Evolutionary conservation across 2,329 filamentous ascomycete species (phyloP).

Genomic region (Parascedosporium putredinis): DNA sequence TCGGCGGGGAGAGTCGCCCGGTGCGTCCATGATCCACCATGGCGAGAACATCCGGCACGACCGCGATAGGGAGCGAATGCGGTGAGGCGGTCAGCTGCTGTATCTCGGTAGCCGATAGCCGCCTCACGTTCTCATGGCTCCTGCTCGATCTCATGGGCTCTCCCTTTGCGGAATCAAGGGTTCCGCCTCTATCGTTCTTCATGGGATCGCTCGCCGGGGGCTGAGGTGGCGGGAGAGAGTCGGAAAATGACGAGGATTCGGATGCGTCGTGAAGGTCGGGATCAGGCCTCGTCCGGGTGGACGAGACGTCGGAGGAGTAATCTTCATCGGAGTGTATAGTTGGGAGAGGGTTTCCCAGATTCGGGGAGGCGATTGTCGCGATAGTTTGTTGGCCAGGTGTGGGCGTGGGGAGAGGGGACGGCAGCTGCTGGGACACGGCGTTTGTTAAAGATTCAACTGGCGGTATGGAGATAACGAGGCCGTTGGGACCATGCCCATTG

Average conservation of each 20-base stretch:
- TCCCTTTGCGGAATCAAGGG: background rate
- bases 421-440: background rate
- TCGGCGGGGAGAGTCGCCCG: constrained; percentile 8
- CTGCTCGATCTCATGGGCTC: constrained; percentile 14
- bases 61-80: constrained; percentile 46
- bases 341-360: constrained; percentile 9
- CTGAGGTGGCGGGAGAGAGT: constrained; percentile 7
- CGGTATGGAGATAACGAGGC: background rate
- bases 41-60: constrained; percentile 18
- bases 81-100: constrained; percentile 45
- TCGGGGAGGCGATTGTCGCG: constrained; percentile 4
- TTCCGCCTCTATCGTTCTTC: background rate
- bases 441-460: background rate
- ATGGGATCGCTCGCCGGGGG: background rate
- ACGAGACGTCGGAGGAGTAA: constrained; percentile 18
- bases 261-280: constrained; percentile 14
- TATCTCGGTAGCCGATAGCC: constrained; percentile 48
- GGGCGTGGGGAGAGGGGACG: constrained; percentile 1
- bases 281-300: constrained; percentile 15
- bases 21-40: constrained; percentile 21
- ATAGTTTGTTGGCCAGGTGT: background rate
- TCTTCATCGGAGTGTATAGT: constrained; percentile 21
- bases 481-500: background rate
- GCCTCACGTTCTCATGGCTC: constrained; percentile 35
- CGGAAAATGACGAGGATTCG: constrained; percentile 21